phyloP scores from a whole-genome alignment of 371 early-diverging fungal genomes.

The Mortierella sp. region DNA sequence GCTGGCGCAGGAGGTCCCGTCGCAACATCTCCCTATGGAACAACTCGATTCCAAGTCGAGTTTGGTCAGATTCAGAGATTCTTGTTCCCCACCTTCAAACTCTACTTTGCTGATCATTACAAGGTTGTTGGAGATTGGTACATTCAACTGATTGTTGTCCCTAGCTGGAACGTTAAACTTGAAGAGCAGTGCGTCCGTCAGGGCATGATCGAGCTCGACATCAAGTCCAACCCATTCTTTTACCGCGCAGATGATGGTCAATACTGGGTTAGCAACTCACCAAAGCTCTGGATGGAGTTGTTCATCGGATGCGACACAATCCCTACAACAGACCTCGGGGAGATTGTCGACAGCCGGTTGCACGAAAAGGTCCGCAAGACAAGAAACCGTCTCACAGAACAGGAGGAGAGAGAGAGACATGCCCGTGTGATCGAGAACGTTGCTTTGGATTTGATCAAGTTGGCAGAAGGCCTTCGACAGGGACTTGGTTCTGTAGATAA shows the following conservation, averaged over 20 bases:
- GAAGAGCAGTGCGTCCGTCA: slow-evolving; percentile 55
- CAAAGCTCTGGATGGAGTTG: slow-evolving; percentile 58
- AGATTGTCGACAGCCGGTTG: slow-evolving; percentile 47
- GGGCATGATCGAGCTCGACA: slow-evolving; percentile 53
- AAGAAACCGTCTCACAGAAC: slow-evolving; percentile 47
- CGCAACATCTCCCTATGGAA: slow-evolving; percentile 53
- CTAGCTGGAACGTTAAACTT: slow-evolving; percentile 53
- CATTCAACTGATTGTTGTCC: slow-evolving; percentile 53
- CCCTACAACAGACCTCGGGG: slow-evolving; percentile 53
- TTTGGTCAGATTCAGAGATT: slow-evolving; percentile 51
- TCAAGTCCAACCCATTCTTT: slow-evolving; percentile 53
- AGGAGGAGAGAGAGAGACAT: slow-evolving; percentile 55
- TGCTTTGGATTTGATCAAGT: slow-evolving; percentile 38
- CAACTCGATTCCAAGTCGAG: slow-evolving; percentile 53
- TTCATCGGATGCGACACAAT: slow-evolving; percentile 58
- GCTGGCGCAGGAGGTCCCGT: slow-evolving; percentile 56
- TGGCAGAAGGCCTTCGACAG: slow-evolving; percentile 46
- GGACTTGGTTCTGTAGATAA: slow-evolving; percentile 43
- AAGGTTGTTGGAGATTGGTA: slow-evolving; percentile 57
- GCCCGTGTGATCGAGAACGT: slow-evolving; percentile 56
- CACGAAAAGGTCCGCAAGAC: slow-evolving; percentile 58
- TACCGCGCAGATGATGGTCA: slow-evolving; percentile 55
- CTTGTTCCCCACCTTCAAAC: slow-evolving; percentile 50
- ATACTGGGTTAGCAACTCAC: slow-evolving; percentile 55
- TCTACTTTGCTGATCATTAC: slow-evolving; percentile 57